Evolutionary conservation across 2,329 filamentous ascomycete genomes (phyloP).

Genomic region (Penicillium sp.): DNA sequence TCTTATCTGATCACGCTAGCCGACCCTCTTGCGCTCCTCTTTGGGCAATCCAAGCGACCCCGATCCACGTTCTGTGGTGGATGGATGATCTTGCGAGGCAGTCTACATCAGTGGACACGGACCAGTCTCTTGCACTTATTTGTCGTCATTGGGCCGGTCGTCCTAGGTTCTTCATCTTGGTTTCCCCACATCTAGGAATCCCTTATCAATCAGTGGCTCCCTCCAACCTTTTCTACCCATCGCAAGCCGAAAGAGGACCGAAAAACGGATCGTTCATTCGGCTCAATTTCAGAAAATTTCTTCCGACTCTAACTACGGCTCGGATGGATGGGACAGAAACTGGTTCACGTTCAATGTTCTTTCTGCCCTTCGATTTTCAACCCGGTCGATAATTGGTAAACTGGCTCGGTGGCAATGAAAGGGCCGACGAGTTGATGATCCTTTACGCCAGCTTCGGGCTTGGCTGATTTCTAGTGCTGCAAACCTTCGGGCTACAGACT

Average conservation of each 20-base stretch:
- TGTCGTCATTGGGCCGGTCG: conserved; percentile 4
- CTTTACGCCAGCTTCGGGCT: conserved; percentile 3
- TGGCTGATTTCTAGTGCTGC: not conserved
- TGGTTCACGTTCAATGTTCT: not conserved
- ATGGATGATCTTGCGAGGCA: conserved; percentile 11
- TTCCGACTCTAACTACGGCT: not conserved
- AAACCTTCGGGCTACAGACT: not conserved
- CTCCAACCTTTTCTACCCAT: not conserved
- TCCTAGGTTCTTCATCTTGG: conserved; percentile 7
- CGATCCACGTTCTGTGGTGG: conserved; percentile 10
- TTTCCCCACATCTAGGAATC: conserved; percentile 4
- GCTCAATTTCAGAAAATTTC: conserved; percentile 1
- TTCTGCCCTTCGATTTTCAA: not conserved
- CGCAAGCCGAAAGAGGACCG: conserved; percentile 14
- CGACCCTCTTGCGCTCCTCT: not conserved
- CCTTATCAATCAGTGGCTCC: conserved; percentile 27
- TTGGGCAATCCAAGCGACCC: conserved; percentile 10
- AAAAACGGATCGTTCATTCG: conserved; percentile 13
- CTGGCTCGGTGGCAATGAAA: conserved; percentile 3
- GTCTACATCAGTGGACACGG: conserved; percentile 4
- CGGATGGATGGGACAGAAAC: not conserved
- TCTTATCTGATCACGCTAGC: conserved; percentile 29
- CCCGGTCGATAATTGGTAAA: not conserved
- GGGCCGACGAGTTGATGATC: conserved; percentile 6
- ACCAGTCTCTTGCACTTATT: not conserved